phyloP scores from a whole-genome alignment of 2,329 filamentous ascomycete genomes.

The Ophiostoma australiae region DNA sequence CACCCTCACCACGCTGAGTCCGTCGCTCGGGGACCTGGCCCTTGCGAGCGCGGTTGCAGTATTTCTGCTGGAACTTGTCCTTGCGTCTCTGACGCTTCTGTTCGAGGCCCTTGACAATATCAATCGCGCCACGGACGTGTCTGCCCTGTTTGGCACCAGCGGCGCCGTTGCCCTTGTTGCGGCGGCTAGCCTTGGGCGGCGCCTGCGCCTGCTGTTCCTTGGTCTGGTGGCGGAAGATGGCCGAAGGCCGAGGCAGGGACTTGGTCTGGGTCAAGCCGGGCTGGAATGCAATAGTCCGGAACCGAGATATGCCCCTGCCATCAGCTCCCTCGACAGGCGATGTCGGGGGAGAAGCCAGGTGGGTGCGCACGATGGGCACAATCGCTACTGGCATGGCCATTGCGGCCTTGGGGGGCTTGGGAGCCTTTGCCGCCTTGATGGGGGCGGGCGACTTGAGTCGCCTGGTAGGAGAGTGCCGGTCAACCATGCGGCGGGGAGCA shows the following conservation, averaged over 20 bases:
- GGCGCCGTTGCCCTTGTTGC: conserved; percentile 32
- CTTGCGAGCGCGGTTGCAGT: conserved; percentile 77
- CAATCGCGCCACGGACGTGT: conserved; percentile 86
- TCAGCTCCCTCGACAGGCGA: conserved; percentile 39
- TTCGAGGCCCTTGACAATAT: conserved; percentile 95
- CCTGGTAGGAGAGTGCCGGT: conserved; percentile 64
- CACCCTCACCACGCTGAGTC: conserved; percentile 76
- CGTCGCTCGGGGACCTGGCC: conserved; percentile 57
- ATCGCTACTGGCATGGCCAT: conserved; percentile 29
- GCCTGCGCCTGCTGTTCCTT: conserved; percentile 37
- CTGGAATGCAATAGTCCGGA: conserved; percentile 49
- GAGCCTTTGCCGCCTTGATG: conserved; percentile 21
- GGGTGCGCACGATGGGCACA: not conserved
- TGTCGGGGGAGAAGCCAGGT: conserved; percentile 44
- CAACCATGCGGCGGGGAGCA: conserved; percentile 56
- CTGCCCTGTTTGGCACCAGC: conserved; percentile 41
- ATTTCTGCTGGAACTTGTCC: conserved; percentile 87
- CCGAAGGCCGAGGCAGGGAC: conserved; percentile 75
- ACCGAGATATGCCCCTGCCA: conserved; percentile 35
- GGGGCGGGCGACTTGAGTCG: conserved; percentile 62
- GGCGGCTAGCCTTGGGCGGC: conserved; percentile 31
- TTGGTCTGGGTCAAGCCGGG: conserved; percentile 72
- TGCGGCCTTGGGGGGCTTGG: conserved; percentile 22
- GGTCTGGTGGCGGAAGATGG: conserved; percentile 55
- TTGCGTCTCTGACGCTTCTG: conserved; percentile 87